A percentile compares a stretch with the other conserved stretches of the same genome.
phyloP scores from a whole-genome alignment of 805 yeast genomes.

The Ogataea pini region DNA sequence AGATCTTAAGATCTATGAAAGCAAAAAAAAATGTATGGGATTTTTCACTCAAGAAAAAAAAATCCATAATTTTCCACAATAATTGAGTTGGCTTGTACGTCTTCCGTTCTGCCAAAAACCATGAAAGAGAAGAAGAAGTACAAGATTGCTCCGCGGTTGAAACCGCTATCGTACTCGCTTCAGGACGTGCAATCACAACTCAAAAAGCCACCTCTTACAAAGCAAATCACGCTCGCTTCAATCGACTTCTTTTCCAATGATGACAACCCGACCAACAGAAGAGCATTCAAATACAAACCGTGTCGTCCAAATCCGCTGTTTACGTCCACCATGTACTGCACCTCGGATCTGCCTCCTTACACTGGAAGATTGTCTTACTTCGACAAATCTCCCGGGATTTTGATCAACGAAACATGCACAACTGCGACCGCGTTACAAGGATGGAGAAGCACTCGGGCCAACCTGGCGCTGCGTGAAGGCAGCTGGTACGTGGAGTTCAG shows the following conservation, averaged over 20 bases:
- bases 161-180: constrained; percentile 36
- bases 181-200: constrained; percentile 29
- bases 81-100: too few species aligned
- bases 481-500: constrained; percentile 76
- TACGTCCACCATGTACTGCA: constrained; percentile 58
- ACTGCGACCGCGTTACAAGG: constrained; percentile 65
- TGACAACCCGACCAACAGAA: constrained; percentile 77
- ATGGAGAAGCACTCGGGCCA: constrained; percentile 78
- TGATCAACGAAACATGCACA: constrained; percentile 39
- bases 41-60: not conserved
- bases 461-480: constrained; percentile 77
- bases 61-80: not conserved
- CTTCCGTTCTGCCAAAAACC: too few species aligned
- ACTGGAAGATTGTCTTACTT: constrained; percentile 57
- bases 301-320: constrained; percentile 72
- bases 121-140: constrained; percentile 1
- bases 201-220: constrained; percentile 24
- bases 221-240: constrained; percentile 12
- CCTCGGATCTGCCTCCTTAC: constrained; percentile 74
- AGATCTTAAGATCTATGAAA: too few species aligned
- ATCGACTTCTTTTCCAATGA: constrained; percentile 49
- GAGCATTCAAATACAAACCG: constrained; percentile 80
- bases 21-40: not conserved
- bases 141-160: constrained; percentile 31
- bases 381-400: constrained; percentile 67